Evolutionary conservation across 805 yeast species (phyloP).

Genomic region (Komagataella phaffii): DNA sequence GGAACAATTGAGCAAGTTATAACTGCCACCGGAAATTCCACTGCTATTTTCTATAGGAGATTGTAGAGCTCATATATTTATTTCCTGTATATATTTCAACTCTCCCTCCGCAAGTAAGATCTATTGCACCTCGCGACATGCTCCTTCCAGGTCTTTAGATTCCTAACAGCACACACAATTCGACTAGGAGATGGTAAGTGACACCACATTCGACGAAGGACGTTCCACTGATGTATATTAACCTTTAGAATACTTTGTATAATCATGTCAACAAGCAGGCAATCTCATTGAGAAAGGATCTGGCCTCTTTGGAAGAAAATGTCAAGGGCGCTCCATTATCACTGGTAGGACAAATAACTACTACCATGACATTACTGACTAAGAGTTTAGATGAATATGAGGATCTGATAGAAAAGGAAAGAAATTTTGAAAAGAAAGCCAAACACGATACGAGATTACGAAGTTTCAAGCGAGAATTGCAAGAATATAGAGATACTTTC

Average conservation of each 20-base stretch:
- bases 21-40: background rate
- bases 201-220: background rate
- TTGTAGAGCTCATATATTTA: background rate
- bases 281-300: constrained; percentile 55
- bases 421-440: constrained; percentile 34
- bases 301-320: constrained; percentile 51
- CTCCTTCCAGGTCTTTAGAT: background rate
- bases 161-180: background rate
- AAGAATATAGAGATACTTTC: constrained; percentile 35
- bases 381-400: constrained; percentile 49
- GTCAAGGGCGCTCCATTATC: constrained; percentile 63
- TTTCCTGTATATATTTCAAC: background rate
- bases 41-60: background rate
- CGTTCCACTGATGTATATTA: background rate
- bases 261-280: constrained; percentile 86
- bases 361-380: constrained; percentile 60
- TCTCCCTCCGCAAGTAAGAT: background rate
- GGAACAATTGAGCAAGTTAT: background rate
- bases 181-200: background rate
- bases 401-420: constrained; percentile 37
- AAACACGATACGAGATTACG: constrained; percentile 50
- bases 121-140: background rate
- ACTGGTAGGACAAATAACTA: constrained; percentile 48
- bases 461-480: constrained; percentile 36
- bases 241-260: constrained; percentile 60